These are phyloP conservation scores for Thelonectria rubi DNA, from an alignment of 2,329 filamentous ascomycete genomes.

Conservation along the genomic window DNA sequence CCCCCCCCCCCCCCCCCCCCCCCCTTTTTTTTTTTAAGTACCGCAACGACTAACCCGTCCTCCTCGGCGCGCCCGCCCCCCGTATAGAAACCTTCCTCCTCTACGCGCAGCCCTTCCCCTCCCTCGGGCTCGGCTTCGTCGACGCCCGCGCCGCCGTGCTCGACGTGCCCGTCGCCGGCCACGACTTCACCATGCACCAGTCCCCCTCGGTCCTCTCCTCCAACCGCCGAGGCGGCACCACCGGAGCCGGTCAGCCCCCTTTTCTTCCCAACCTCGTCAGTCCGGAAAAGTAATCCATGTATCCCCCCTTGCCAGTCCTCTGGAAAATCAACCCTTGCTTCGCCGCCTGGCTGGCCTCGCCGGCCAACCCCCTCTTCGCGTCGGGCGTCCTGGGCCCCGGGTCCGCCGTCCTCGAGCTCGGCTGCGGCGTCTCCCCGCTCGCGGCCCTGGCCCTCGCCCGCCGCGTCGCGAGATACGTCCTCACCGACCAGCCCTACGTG, in stretches of 20 bases:
- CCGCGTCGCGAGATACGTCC: slow-evolving; percentile 71
- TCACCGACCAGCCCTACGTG: slow-evolving; percentile 91
- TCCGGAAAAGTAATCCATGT: no score
- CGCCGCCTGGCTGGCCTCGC: slow-evolving; percentile 78
- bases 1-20: no score
- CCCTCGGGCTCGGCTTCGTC: slow-evolving; percentile 84
- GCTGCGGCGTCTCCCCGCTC: slow-evolving; percentile 86
- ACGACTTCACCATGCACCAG: slow-evolving; percentile 81
- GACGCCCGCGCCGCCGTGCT: slow-evolving; percentile 73
- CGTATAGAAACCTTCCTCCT: slow-evolving; percentile 83
- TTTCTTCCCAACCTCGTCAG: no score
- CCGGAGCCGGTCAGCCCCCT: slow-evolving; percentile 57
- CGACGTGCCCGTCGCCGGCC: slow-evolving; percentile 72
- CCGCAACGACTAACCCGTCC: no score
- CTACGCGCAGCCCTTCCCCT: slow-evolving; percentile 79
- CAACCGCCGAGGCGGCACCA: slow-evolving; percentile 69
- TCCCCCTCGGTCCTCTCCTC: slow-evolving; percentile 85
- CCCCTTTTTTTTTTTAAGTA: background rate
- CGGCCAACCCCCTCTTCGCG: slow-evolving; percentile 69
- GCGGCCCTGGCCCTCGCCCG: slow-evolving; percentile 75
- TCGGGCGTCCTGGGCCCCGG: slow-evolving; percentile 55
- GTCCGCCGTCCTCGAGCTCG: slow-evolving; percentile 80
- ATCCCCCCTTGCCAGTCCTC: slow-evolving; percentile 68
- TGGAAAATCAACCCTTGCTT: slow-evolving; percentile 92
- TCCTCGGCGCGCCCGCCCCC: no score